A percentile compares a stretch with the other conserved stretches of the same genome.
These are phyloP conservation scores for Quercus glauca DNA, from an alignment of 306 rosid species.

Conservation along the genomic window DNA sequence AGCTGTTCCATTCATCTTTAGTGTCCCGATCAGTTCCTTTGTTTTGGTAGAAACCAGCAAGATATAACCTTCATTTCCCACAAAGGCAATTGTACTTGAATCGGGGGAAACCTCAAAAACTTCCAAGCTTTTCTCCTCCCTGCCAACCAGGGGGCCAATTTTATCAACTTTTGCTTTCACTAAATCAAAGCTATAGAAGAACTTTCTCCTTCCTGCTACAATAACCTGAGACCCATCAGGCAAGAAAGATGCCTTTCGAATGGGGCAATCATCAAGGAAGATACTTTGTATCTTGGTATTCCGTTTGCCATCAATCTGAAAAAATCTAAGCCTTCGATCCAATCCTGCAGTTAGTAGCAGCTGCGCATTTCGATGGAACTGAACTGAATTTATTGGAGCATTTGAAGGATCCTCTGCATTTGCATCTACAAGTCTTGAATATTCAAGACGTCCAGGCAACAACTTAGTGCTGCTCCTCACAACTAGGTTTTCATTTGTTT, in stretches of 20 bases:
- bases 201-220: slow-evolving; percentile 55
- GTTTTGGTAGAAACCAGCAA: slow-evolving; percentile 33
- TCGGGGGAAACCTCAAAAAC: too few relatives aligned
- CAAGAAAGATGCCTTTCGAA: slow-evolving; percentile 71
- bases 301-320: slow-evolving; percentile 78
- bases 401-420: slow-evolving; percentile 56
- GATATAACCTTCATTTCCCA: too few relatives aligned
- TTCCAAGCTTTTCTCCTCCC: too few relatives aligned
- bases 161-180: too few relatives aligned
- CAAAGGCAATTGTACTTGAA: too few relatives aligned
- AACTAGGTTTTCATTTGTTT: too few relatives aligned
- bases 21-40: slow-evolving; percentile 75
- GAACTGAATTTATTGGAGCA: slow-evolving; percentile 70
- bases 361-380: slow-evolving; percentile 85
- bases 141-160: too few relatives aligned
- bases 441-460: too few relatives aligned
- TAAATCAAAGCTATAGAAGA: too few relatives aligned
- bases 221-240: slow-evolving; percentile 93
- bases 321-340: slow-evolving; percentile 75
- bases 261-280: slow-evolving; percentile 79
- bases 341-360: slow-evolving; percentile 78
- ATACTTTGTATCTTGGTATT: slow-evolving; percentile 34
- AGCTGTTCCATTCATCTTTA: slow-evolving; percentile 87
- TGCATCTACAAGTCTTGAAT: too few relatives aligned
- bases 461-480: too few relatives aligned